Percentiles rank a stretch among this genome's conserved stretches.
These are phyloP conservation scores for Miamiensis avidus DNA, from an alignment of 169 alveolate genomes.

Conservation along the genomic window DNA sequence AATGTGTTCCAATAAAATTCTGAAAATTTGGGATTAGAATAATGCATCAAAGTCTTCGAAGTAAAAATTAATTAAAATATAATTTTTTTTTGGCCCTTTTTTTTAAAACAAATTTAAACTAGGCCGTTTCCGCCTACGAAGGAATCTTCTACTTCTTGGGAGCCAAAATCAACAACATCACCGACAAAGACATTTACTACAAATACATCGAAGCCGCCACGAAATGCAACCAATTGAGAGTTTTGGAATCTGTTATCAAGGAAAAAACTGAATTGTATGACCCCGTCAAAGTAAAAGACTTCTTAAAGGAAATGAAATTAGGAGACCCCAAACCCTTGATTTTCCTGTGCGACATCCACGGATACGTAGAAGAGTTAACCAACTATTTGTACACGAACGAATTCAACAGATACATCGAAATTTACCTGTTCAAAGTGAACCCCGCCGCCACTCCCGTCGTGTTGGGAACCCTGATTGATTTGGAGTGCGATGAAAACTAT, in stretches of 20 bases:
- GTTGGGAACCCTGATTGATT: conserved; percentile 97
- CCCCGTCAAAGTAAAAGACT: conserved; percentile 96
- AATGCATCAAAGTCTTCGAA: conserved; percentile 91
- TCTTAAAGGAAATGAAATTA: conserved; percentile 94
- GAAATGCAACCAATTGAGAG: conserved; percentile 94
- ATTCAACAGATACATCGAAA: conserved; percentile 96
- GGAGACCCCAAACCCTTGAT: conserved; percentile 98
- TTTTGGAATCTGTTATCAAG: conserved; percentile 96
- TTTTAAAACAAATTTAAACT: not conserved
- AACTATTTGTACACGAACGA: conserved; percentile 96
- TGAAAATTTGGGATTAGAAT: conserved; percentile 89
- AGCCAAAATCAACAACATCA: conserved; percentile 84
- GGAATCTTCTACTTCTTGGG: conserved; percentile 88
- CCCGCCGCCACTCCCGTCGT: conserved; percentile 97
- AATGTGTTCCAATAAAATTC: conserved; percentile 92
- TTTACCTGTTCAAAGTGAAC: conserved; percentile 95
- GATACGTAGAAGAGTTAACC: conserved; percentile 96
- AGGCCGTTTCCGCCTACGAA: conserved; percentile 72
- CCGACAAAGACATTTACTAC: conserved; percentile 91
- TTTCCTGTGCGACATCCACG: conserved; percentile 98
- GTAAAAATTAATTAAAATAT: not conserved
- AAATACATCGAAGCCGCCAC: conserved; percentile 98
- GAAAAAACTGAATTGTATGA: conserved; percentile 94
- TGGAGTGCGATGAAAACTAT: conserved; percentile 97
- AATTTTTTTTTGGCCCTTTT: not conserved